phyloP scores from a whole-genome alignment of 306 rosid species.

The barrel medic (Medicago truncatula) region DNA sequence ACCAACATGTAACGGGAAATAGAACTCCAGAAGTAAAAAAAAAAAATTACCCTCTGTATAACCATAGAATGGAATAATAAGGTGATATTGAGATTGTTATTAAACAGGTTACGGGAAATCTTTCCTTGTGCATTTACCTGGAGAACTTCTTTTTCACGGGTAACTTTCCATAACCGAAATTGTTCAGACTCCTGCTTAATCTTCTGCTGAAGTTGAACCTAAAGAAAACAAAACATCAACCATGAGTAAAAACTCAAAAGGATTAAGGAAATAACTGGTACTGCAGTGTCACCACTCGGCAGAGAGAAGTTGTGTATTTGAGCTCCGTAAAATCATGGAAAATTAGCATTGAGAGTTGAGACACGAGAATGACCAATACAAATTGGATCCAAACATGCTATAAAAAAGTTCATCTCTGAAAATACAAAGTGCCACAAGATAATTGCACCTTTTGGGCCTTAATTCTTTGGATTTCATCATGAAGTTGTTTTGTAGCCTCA shows the following conservation, averaged over 20 bases:
- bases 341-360: slow-evolving; percentile 11
- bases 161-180: slow-evolving; percentile 91
- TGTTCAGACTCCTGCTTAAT: slow-evolving; percentile 99
- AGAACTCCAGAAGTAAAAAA: slow-evolving; percentile 15
- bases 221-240: slow-evolving; percentile 9
- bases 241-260: slow-evolving; percentile 5
- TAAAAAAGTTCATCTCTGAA: slow-evolving; percentile 6
- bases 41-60: not conserved
- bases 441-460: slow-evolving; percentile 80
- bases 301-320: not conserved
- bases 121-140: slow-evolving; percentile 66
- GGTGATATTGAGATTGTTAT: not conserved
- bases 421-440: slow-evolving; percentile 16
- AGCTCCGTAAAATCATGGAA: not conserved
- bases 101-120: slow-evolving; percentile 25
- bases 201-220: slow-evolving; percentile 96
- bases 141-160: slow-evolving; percentile 92
- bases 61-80: not conserved
- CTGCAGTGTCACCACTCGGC: not conserved
- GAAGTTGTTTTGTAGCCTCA: slow-evolving; percentile 84
- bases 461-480: slow-evolving; percentile 91
- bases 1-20: slow-evolving; percentile 6
- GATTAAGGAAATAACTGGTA: not conserved
- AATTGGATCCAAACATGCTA: slow-evolving; percentile 1
- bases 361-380: not conserved